These are phyloP conservation scores for Suillus clintonianus DNA, from an alignment of 768 basidiomycete genomes.

Conservation along the genomic window DNA sequence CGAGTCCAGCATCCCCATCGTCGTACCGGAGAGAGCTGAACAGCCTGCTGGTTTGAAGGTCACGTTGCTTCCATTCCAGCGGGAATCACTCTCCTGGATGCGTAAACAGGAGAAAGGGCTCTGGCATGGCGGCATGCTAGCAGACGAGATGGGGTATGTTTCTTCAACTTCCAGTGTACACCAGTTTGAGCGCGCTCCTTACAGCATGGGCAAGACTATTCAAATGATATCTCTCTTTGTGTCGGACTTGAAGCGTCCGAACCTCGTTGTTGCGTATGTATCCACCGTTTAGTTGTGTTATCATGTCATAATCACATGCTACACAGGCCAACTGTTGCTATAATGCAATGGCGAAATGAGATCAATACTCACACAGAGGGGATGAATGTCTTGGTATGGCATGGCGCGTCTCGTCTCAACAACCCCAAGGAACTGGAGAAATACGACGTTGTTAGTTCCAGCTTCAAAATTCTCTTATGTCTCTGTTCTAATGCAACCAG, in stretches of 20 bases:
- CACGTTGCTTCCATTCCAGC: conserved; percentile 90
- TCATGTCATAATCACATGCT: conserved; percentile 1
- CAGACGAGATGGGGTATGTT: conserved; percentile 89
- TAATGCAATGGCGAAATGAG: conserved; percentile 92
- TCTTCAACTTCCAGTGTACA: conserved; percentile 6
- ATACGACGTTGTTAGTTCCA: conserved; percentile 75
- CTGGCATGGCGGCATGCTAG: conserved; percentile 92
- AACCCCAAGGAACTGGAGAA: conserved; percentile 71
- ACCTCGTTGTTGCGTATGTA: conserved; percentile 89
- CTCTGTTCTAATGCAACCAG: conserved; percentile 34
- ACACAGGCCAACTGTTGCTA: conserved; percentile 50
- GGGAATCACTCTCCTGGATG: conserved; percentile 96
- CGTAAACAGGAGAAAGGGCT: conserved; percentile 82
- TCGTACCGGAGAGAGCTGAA: conserved; percentile 66
- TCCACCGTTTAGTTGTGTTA: neutral
- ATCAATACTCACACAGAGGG: conserved; percentile 84
- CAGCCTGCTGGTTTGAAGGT: conserved; percentile 87
- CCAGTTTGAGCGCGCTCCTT: conserved; percentile 9
- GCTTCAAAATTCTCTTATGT: neutral
- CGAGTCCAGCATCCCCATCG: conserved; percentile 57
- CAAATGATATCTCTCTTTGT: conserved; percentile 92
- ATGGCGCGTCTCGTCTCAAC: conserved; percentile 74
- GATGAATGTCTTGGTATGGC: conserved; percentile 90
- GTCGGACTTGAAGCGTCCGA: conserved; percentile 75
- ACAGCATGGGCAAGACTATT: conserved; percentile 92